Percentiles rank a stretch among this genome's conserved stretches.
These are phyloP conservation scores for Stylosanthes scabra DNA, from an alignment of 331 rosid species.

Conservation along the genomic window DNA sequence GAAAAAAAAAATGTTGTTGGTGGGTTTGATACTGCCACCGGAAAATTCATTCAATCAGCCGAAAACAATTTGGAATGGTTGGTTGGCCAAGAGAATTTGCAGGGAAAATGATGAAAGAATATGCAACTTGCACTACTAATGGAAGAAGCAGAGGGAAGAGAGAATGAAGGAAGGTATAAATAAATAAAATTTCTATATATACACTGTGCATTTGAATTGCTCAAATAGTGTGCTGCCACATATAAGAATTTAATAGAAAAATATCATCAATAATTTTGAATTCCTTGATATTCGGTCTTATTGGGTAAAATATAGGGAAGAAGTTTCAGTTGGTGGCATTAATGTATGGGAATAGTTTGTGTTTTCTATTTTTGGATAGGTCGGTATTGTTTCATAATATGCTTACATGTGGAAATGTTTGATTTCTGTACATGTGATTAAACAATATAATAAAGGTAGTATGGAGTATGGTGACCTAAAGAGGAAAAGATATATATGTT, in stretches of 20 bases:
- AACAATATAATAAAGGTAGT: neutral
- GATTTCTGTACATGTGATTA: neutral
- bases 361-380: slow-evolving; percentile 32
- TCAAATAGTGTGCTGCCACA: slow-evolving; percentile 30
- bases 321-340: neutral
- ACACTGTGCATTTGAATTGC: neutral
- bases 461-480: too few relatives aligned
- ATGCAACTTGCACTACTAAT: neutral
- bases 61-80: neutral
- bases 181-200: slow-evolving; percentile 1
- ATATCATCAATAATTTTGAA: neutral
- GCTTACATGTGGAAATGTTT: neutral
- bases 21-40: slow-evolving; percentile 11
- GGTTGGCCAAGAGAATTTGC: neutral
- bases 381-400: neutral
- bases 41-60: slow-evolving; percentile 1
- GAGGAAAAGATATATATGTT: neutral
- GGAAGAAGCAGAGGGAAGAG: slow-evolving; percentile 30
- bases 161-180: neutral
- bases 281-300: slow-evolving; percentile 16
- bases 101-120: slow-evolving; percentile 17
- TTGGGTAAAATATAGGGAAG: slow-evolving; percentile 22
- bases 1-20: neutral
- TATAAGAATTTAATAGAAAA: neutral
- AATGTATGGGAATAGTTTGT: neutral